Evolutionary conservation across 768 basidiomycete species (phyloP).

Genomic region (Psilocybe cyanescens): DNA sequence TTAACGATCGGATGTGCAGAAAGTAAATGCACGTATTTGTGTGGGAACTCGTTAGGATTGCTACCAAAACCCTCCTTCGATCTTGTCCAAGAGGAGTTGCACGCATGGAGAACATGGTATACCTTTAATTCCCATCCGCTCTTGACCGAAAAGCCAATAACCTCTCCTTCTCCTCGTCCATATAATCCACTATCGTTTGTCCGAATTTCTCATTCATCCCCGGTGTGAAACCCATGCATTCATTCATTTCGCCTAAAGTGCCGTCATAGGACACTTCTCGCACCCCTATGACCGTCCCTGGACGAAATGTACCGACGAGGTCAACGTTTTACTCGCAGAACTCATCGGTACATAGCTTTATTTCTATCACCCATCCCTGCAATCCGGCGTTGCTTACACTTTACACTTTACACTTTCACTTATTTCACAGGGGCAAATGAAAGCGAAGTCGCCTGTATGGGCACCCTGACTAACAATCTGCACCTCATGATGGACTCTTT

Average conservation of each 20-base stretch:
- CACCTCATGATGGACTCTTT: conserved; percentile 95
- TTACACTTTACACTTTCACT: conserved; percentile 9
- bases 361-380: conserved; percentile 5
- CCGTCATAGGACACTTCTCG: conserved; percentile 85
- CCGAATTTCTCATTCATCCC: conserved; percentile 16
- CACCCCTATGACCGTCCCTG: conserved; percentile 88
- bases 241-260: conserved; percentile 48
- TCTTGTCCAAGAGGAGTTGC: conserved; percentile 81
- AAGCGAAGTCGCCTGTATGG: conserved; percentile 94
- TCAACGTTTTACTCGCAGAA: conserved; percentile 76
- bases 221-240: conserved; percentile 14
- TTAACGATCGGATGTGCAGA: conserved; percentile 37
- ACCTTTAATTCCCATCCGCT: conserved; percentile 21
- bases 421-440: conserved; percentile 72
- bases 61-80: conserved; percentile 73
- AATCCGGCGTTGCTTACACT: conserved; percentile 21
- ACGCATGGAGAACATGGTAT: conserved; percentile 79
- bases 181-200: conserved; percentile 1
- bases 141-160: not conserved
- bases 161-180: conserved; percentile 3
- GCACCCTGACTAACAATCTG: conserved; percentile 92
- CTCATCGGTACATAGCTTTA: conserved; percentile 68
- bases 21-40: conserved; percentile 77
- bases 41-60: conserved; percentile 93
- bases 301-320: conserved; percentile 74